Evolutionary conservation across 768 basidiomycete genomes (phyloP), one percentile per base, ranked within the genome.

Genomic region (Phanerochaete sordida): DNA sequence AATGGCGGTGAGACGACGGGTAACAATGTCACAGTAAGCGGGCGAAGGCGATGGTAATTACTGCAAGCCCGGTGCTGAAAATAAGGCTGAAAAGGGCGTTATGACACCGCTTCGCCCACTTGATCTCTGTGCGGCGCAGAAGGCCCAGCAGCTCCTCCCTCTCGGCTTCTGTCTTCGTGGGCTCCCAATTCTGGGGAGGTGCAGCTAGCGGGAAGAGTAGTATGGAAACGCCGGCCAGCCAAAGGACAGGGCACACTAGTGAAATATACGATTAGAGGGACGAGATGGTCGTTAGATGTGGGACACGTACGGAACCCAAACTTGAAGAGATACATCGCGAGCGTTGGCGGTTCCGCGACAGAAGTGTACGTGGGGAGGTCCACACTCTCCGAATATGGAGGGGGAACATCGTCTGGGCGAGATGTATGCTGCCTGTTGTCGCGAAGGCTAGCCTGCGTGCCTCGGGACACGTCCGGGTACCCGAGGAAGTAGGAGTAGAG

Each of bases 211-310:
- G 79, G 6, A 71, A 76, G 47, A 74, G 44, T 21, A 81, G 66
- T 48, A 82, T 75, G 64, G 73, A 54, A 8, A 72, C 66, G 19
- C 80, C 79, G 6, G 77, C 65, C 23, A 79, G 45, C 81, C 82
- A 83, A 60, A 81, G 75, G 16, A 74, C 75, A n/a, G 80, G 80
- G 69, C 79, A 81, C 54, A 81, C 80, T 80, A 28, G 51, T 33
- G 54, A 21, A 11, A 31, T 28, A 54, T 56, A 58, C 35, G 56
- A 53, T 35, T 2, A 16, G 6, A 26, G 31, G 44, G 21, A 47
- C n/a, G 7, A 6, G 1, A 8, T 28, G 28, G 16, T 31, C 19
- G 12, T 6, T 50, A 5, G 39, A 47, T 43, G n/a, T 7, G 52
- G 8, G 44, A 61, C 37, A 75, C 81, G 68, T 62, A 82, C 81